These are phyloP conservation scores for Aspergillus olivimuriae DNA, from an alignment of 495 filamentous ascomycete genomes.

Conservation along the genomic window DNA sequence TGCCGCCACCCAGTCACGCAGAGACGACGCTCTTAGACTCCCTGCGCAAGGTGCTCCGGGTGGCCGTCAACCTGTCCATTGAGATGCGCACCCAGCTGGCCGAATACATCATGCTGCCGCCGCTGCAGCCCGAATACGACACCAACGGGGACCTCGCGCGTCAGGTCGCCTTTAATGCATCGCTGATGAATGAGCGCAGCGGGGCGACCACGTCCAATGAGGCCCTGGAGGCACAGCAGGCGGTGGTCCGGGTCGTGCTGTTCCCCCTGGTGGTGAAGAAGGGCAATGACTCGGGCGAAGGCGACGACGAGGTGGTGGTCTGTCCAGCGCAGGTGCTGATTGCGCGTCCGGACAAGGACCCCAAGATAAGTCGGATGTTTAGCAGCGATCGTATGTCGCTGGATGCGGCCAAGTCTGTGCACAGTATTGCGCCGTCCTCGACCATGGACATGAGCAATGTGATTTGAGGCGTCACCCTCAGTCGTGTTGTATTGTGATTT, in stretches of 20 bases:
- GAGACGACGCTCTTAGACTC: conserved; percentile 69
- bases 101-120: conserved; percentile 95
- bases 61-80: conserved; percentile 80
- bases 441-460: conserved; percentile 46
- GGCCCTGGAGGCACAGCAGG: conserved; percentile 65
- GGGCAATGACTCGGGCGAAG: conserved; percentile 77
- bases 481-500: conserved; percentile 10
- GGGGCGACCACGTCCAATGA: conserved; percentile 63
- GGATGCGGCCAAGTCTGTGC: conserved; percentile 33
- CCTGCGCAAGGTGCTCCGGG: conserved; percentile 72
- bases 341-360: conserved; percentile 39
- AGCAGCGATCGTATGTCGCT: conserved; percentile 44
- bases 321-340: conserved; percentile 90
- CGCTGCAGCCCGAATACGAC: conserved; percentile 92
- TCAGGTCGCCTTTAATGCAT: conserved; percentile 79
- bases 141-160: conserved; percentile 79
- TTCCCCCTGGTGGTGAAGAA: conserved; percentile 94
- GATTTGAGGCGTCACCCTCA: conserved; percentile 44
- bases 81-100: conserved; percentile 96
- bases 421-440: conserved; percentile 38
- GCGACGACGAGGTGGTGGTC: conserved; percentile 88
- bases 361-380: conserved; percentile 31
- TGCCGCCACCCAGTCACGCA: conserved; percentile 75
- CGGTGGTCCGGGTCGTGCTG: conserved; percentile 80
- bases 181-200: conserved; percentile 87